Conservation (phyloP, 768 basidiomycete genomes). For the Lentinula lateritia region DNA sequence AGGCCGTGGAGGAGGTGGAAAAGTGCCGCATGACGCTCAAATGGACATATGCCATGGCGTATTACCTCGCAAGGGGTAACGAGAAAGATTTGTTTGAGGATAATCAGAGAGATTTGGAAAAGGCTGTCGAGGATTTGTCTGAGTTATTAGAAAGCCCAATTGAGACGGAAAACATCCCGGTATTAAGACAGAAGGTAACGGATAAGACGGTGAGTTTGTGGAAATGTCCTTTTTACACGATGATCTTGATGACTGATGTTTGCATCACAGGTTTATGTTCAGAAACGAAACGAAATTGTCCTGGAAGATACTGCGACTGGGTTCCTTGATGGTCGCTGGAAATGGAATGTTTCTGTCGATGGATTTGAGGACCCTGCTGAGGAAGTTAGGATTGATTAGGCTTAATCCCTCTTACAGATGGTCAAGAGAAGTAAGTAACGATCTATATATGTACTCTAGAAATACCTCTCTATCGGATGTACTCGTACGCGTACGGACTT, state of each 20-base stretch:
- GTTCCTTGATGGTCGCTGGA: conserved; percentile 82
- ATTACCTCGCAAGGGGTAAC: conserved; percentile 87
- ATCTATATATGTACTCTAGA: too few species aligned
- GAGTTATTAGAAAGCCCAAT: conserved; percentile 91
- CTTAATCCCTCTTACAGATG: too few species aligned
- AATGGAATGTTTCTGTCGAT: conserved; percentile 68
- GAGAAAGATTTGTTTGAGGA: conserved; percentile 96
- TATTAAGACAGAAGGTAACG: conserved; percentile 85
- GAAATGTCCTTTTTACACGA: background rate
- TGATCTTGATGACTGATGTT: background rate
- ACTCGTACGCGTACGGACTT: too few species aligned
- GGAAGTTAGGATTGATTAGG: conserved; percentile 11
- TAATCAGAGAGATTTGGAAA: conserved; percentile 94
- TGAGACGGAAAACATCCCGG: conserved; percentile 76
- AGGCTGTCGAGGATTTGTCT: conserved; percentile 91
- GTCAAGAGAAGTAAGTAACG: background rate
- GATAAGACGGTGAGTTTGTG: conserved; percentile 78
- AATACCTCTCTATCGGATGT: too few species aligned
- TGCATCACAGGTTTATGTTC: conserved; percentile 71
- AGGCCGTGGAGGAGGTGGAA: conserved; percentile 89
- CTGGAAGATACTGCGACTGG: conserved; percentile 92
- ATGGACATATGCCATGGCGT: conserved; percentile 99
- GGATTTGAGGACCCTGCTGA: conserved; percentile 53
- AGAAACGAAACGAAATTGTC: conserved; percentile 93
- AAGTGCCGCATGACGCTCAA: conserved; percentile 93